A percentile compares a stretch with the other conserved stretches of the same genome.
phyloP scores from a whole-genome alignment of 2,329 filamentous ascomycete species.

The Cladophialophora chaetospira region DNA sequence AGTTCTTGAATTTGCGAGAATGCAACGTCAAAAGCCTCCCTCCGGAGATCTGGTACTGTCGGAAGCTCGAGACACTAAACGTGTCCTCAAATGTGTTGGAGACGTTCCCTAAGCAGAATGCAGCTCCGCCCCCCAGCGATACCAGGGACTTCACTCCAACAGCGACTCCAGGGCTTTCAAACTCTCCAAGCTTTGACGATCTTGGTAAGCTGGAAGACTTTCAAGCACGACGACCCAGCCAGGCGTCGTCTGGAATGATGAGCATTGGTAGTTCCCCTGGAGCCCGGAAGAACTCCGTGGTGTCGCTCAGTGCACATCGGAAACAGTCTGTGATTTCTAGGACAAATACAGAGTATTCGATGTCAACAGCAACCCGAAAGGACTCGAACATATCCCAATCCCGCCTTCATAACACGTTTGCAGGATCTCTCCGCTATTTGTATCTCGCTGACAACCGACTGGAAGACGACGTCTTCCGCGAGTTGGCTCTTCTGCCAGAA shows the following conservation, averaged over 20 bases:
- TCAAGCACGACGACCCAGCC: slow-evolving; percentile 74
- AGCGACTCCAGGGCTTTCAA: slow-evolving; percentile 53
- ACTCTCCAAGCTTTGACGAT: slow-evolving; percentile 76
- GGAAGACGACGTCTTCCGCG: slow-evolving; percentile 92
- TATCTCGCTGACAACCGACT: slow-evolving; percentile 92
- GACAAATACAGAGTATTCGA: slow-evolving; percentile 58
- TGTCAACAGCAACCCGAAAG: slow-evolving; percentile 67
- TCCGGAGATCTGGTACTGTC: slow-evolving; percentile 93
- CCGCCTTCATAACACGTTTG: slow-evolving; percentile 81
- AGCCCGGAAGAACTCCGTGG: slow-evolving; percentile 76
- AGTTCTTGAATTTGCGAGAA: slow-evolving; percentile 82
- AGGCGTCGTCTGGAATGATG: slow-evolving; percentile 73
- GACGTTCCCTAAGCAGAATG: slow-evolving; percentile 79
- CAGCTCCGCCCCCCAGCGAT: slow-evolving; percentile 66
- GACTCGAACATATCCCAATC: slow-evolving; percentile 79
- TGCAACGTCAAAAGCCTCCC: slow-evolving; percentile 91
- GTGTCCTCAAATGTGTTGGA: slow-evolving; percentile 93
- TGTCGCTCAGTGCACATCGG: slow-evolving; percentile 77
- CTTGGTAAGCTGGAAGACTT: slow-evolving; percentile 66
- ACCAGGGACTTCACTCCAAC: slow-evolving; percentile 48
- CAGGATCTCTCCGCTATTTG: slow-evolving; percentile 77
- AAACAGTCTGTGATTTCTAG: slow-evolving; percentile 83
- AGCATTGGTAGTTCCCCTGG: slow-evolving; percentile 75
- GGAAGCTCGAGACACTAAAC: slow-evolving; percentile 86
- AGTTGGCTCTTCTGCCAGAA: slow-evolving; percentile 79